A percentile compares a stretch with the other conserved stretches of the same genome.
Conservation (phyloP, 2,329 filamentous ascomycete species). For the Alternaria tenuissima region DNA sequence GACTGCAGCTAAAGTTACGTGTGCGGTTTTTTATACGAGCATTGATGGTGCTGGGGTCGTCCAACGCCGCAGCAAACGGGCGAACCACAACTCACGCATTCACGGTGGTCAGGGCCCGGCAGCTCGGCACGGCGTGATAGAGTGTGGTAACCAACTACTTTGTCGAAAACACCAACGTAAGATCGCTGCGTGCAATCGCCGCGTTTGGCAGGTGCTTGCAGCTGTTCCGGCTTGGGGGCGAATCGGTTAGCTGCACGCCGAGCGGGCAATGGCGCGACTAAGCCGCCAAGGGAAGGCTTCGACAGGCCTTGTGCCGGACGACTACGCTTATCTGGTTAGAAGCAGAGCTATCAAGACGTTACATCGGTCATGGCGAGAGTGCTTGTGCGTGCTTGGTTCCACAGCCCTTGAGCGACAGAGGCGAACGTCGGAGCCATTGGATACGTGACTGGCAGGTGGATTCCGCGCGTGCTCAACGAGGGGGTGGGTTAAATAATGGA, state of each 20-base stretch:
- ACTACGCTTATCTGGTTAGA: conserved; percentile 20
- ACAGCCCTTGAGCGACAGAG: conserved; percentile 16
- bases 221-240: conserved; percentile 12
- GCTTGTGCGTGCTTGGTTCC: conserved; percentile 37
- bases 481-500: conserved; percentile 39
- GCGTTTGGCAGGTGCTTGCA: conserved; percentile 37
- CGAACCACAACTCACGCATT: conserved; percentile 13
- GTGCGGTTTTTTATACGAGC: neutral
- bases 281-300: conserved; percentile 41
- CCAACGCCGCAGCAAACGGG: neutral
- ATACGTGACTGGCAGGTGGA: conserved; percentile 10
- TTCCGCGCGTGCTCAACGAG: conserved; percentile 11
- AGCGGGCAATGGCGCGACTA: conserved; percentile 28
- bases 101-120: conserved; percentile 9
- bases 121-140: conserved; percentile 18
- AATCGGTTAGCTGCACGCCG: conserved; percentile 14
- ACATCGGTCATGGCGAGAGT: conserved; percentile 37
- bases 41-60: conserved; percentile 3
- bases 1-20: conserved; percentile 3
- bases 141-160: neutral
- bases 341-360: conserved; percentile 38
- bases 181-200: conserved; percentile 23
- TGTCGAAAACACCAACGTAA: conserved; percentile 30
- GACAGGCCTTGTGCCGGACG: conserved; percentile 31
- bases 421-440: conserved; percentile 25